Conservation (phyloP, 2,329 filamentous ascomycete species). For the Phialophora chinensis region DNA sequence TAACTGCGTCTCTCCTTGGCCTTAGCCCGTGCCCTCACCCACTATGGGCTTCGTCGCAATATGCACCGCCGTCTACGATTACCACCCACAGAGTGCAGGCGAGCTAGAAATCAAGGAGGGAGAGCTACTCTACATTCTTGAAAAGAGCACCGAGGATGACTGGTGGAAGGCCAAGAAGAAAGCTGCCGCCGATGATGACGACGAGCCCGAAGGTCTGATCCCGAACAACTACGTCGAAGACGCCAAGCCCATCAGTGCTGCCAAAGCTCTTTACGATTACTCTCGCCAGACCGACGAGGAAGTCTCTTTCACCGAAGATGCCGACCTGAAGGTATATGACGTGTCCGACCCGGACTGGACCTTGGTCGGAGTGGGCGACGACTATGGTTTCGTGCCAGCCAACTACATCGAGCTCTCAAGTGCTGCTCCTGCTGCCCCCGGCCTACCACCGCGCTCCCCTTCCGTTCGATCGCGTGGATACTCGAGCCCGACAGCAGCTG, state of each 20-base stretch:
- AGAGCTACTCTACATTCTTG: slow-evolving; percentile 85
- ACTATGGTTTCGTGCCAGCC: slow-evolving; percentile 92
- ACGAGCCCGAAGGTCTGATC: slow-evolving; percentile 87
- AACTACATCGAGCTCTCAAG: slow-evolving; percentile 87
- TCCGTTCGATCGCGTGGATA: slow-evolving; percentile 43
- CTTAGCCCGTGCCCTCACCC: slow-evolving; percentile 23
- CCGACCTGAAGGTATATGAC: slow-evolving; percentile 82
- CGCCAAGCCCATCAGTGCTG: slow-evolving; percentile 70
- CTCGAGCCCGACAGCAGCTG: slow-evolving; percentile 38
- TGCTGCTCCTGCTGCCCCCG: slow-evolving; percentile 45
- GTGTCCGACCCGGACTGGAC: slow-evolving; percentile 95
- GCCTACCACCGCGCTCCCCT: slow-evolving; percentile 49
- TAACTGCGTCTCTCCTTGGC: slow-evolving; percentile 10
- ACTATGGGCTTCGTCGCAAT: slow-evolving; percentile 90
- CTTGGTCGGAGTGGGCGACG: slow-evolving; percentile 79
- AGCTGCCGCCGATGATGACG: slow-evolving; percentile 80
- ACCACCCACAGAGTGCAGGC: slow-evolving; percentile 81
- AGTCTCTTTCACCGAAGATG: slow-evolving; percentile 91
- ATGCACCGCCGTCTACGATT: slow-evolving; percentile 91
- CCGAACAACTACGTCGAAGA: slow-evolving; percentile 95
- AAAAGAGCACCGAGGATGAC: slow-evolving; percentile 77
- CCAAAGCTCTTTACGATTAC: slow-evolving; percentile 97
- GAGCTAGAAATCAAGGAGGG: slow-evolving; percentile 86
- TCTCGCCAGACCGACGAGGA: slow-evolving; percentile 97
- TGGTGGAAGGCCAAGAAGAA: slow-evolving; percentile 99